Evolutionary conservation across 257 asterid genomes (phyloP).

Genomic region (Nyctanthes arbortristis): DNA sequence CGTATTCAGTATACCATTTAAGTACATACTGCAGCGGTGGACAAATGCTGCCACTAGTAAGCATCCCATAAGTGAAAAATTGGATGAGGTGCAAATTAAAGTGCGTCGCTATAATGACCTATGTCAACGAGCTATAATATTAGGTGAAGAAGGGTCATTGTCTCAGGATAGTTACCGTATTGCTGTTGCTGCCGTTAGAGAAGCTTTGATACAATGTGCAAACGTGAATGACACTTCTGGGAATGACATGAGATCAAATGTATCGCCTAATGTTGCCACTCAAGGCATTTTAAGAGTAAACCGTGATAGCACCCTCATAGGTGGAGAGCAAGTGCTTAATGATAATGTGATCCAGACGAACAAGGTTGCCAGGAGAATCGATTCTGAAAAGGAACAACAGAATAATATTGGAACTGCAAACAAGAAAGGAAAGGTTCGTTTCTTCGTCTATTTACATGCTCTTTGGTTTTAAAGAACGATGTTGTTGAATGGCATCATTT

Average conservation of each 20-base stretch:
- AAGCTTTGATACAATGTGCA: constrained; percentile 62
- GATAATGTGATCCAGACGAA: constrained; percentile 30
- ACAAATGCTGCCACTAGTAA: constrained; percentile 84
- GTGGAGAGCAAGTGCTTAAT: constrained; percentile 40
- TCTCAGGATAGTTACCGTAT: constrained; percentile 71
- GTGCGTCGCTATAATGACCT: constrained; percentile 85
- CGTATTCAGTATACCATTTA: constrained; percentile 70
- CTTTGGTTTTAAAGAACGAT: constrained; percentile 10
- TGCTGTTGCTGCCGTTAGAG: constrained; percentile 65
- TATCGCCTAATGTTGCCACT: constrained; percentile 40
- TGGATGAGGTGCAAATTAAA: constrained; percentile 82
- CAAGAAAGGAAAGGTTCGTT: constrained; percentile 83
- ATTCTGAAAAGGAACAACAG: constrained; percentile 61
- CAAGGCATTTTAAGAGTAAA: constrained; percentile 44
- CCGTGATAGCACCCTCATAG: constrained; percentile 32
- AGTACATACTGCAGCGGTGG: constrained; percentile 84
- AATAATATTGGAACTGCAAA: constrained; percentile 37
- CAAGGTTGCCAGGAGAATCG: constrained; percentile 58
- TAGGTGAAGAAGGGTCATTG: constrained; percentile 95
- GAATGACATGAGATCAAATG: constrained; percentile 38
- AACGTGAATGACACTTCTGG: constrained; percentile 36
- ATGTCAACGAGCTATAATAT: constrained; percentile 80
- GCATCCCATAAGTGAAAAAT: constrained; percentile 55
- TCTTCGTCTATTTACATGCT: constrained; percentile 11
- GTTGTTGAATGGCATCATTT: constrained; percentile 14